Base-by-base conservation (phyloP, 345 rosid genomes). In the Toxicodendron radicans region DNA sequence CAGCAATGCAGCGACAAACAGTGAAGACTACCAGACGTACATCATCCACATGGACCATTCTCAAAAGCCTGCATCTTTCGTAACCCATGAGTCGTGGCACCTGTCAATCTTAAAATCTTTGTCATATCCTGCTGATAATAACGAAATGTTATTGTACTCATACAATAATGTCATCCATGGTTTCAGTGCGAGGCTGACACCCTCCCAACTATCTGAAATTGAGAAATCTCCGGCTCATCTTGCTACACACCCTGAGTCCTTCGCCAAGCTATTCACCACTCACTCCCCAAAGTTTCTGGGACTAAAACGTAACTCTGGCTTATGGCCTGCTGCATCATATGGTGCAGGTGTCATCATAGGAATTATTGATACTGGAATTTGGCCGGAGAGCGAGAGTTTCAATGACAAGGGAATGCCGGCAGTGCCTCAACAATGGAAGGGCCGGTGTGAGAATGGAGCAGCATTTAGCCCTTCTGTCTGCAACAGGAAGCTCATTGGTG, bases 141-240 rank as follows among this genome's bases (percentile, higher is more conserved):
- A 74, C 0, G 73, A 73, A 46, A 46, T 60, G 70, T 38, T 87
- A 1, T 58, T 85, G 9, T 85, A 83, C 49, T 74, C 87, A 0
- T 85, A 87, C 61, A 79, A 67, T 66, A 85, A 85, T 59, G 83
- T 70, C 53, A 48, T 82, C 41, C 79, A 83, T 17, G 89, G 87
- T 3, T 87, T 87, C 24, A 87, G 87, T 21, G 86, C 87, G 9
- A 85, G 82, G 75, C 83, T 85, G 30, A 85, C 88, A 3, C 53
- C 32, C 2, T 80, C 82, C n/a, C 86, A 85, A 24, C 54, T 83
- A 13, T 60, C 77, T 11, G 79, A 78, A 70, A 70, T 85, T 17
- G 86, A 85, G 73, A 80, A 70, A 61, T 78, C 76, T 51, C 80
- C 88, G 0, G 79, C 87, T 75, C 88, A 85, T 70, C 64, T 75